Conservation (phyloP, 2,329 filamentous ascomycete genomes). For the Monosporascus sp. region DNA sequence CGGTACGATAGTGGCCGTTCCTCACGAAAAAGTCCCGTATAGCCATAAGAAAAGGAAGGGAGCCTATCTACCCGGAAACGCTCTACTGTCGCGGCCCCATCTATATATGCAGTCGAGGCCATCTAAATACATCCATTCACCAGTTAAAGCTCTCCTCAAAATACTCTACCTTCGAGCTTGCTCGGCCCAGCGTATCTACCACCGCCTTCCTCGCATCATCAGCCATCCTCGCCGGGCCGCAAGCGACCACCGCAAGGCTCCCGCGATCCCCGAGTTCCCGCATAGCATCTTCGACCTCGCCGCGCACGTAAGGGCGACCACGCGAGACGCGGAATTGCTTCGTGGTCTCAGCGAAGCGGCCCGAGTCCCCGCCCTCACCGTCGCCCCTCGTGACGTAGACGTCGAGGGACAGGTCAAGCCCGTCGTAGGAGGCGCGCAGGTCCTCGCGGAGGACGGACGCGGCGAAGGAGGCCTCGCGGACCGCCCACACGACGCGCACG, state of each 20-base stretch:
- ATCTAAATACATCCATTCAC: constrained; percentile 17
- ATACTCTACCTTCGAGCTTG: constrained; percentile 30
- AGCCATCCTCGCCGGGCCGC: constrained; percentile 40
- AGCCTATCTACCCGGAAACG: no score
- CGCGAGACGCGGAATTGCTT: constrained; percentile 14
- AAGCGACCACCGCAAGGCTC: constrained; percentile 37
- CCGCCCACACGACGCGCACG: constrained; percentile 38
- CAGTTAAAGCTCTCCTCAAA: constrained; percentile 41
- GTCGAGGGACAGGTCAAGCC: constrained; percentile 25
- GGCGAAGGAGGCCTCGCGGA: constrained; percentile 35
- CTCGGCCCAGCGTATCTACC: constrained; percentile 23
- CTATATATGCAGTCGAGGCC: no score
- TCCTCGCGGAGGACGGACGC: constrained; percentile 29
- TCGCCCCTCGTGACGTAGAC: constrained; percentile 30
- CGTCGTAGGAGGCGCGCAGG: constrained; percentile 23
- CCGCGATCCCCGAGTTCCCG: constrained; percentile 12
- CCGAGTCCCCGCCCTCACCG: neutral
- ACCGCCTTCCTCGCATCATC: constrained; percentile 37
- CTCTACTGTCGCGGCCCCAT: no score
- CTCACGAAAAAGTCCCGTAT: no score
- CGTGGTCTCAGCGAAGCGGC: constrained; percentile 1
- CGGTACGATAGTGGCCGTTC: no score
- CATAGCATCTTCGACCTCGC: constrained; percentile 26
- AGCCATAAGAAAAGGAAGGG: no score
- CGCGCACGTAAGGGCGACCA: constrained; percentile 29